phyloP scores from a whole-genome alignment of 208 protist genomes.

The Trypanosoma lewisi region DNA sequence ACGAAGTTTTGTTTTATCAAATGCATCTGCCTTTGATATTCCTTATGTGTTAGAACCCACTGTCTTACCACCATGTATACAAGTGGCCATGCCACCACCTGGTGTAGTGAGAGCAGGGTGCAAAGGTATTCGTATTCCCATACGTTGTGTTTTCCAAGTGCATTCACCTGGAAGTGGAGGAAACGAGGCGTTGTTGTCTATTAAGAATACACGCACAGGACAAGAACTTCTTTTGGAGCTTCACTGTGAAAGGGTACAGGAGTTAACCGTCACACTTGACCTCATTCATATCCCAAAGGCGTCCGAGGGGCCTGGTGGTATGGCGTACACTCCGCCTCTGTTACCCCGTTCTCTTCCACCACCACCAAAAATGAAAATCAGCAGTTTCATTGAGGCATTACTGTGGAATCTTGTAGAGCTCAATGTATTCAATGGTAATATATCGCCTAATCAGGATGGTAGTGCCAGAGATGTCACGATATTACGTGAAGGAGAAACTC shows the following conservation, averaged over 20 bases:
- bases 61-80: conserved; percentile 46
- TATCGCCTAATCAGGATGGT: too few relatives aligned
- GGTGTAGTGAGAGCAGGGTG: conserved; percentile 57
- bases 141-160: conserved; percentile 54
- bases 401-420: conserved; percentile 30
- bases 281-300: conserved; percentile 30
- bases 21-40: conserved; percentile 75
- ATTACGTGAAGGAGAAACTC: background rate
- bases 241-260: conserved; percentile 60
- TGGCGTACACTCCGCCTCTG: conserved; percentile 16
- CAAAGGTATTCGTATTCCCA: conserved; percentile 43
- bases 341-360: conserved; percentile 10
- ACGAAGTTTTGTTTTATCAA: conserved; percentile 56
- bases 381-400: conserved; percentile 17
- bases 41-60: conserved; percentile 59
- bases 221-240: conserved; percentile 72
- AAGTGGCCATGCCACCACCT: conserved; percentile 42
- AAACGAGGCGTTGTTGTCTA: conserved; percentile 34
- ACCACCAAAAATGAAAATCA: conserved; percentile 19
- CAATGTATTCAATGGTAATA: conserved; percentile 5
- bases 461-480: background rate
- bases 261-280: conserved; percentile 56
- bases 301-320: background rate
- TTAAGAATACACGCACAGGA: conserved; percentile 50
- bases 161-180: background rate